A percentile compares a stretch with the other conserved stretches of the same genome.
Conservation (phyloP, 2,329 filamentous ascomycete species). For the Emericellopsis cladophorae region DNA sequence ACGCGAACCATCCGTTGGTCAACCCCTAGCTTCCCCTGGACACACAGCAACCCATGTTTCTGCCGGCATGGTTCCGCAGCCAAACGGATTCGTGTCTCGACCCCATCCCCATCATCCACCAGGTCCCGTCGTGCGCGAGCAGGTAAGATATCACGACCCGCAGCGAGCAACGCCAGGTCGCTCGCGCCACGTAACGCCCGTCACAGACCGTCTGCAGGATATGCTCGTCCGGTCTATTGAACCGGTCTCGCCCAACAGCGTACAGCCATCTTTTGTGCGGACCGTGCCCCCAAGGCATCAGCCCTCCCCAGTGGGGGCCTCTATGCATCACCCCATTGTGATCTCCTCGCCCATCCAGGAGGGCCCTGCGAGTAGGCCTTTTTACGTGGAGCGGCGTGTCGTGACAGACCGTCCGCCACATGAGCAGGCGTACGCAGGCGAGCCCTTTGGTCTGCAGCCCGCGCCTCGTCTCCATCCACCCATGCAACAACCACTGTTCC, state of each 20-base stretch:
- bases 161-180: background rate
- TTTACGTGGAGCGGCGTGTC: background rate
- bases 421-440: background rate
- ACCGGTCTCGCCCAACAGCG: slow-evolving; percentile 21
- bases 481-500: background rate
- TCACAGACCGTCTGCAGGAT: slow-evolving; percentile 18
- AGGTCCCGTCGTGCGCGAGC: background rate
- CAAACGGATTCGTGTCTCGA: slow-evolving; percentile 1
- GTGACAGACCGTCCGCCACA: background rate
- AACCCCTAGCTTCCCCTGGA: slow-evolving; percentile 4
- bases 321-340: slow-evolving; percentile 7
- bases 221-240: slow-evolving; percentile 34
- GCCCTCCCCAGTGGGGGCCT: slow-evolving; percentile 7
- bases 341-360: background rate
- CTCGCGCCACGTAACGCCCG: background rate
- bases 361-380: background rate
- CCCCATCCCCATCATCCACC: background rate
- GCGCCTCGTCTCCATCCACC: background rate
- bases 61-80: background rate
- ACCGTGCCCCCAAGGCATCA: slow-evolving; percentile 14
- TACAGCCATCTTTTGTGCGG: slow-evolving; percentile 21
- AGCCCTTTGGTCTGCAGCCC: background rate
- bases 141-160: background rate
- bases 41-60: background rate
- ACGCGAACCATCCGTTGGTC: slow-evolving; percentile 4